Evolutionary conservation across 106 monocot genomes (phyloP).

Genomic region (Dioscorea alata): DNA sequence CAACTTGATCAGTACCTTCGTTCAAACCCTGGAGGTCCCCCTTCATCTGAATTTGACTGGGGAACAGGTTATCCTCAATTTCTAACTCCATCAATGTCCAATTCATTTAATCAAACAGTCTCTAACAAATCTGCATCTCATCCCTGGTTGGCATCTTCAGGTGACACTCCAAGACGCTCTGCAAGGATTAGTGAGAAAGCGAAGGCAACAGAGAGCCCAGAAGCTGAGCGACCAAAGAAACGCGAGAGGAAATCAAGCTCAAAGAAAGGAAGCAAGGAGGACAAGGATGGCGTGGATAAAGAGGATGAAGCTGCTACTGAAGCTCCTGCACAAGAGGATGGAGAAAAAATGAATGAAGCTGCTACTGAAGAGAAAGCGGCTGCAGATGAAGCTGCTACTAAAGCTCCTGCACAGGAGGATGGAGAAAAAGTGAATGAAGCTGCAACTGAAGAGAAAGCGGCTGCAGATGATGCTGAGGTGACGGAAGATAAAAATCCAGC

Average conservation of each 20-base stretch:
- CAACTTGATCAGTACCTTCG: constrained; percentile 54
- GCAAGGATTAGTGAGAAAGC: constrained; percentile 57
- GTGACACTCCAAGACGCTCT: constrained; percentile 71
- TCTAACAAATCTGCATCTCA: neutral
- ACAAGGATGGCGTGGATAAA: constrained; percentile 21
- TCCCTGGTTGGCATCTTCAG: constrained; percentile 16
- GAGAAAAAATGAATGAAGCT: too few relatives aligned
- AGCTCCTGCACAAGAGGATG: neutral
- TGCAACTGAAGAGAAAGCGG: too few relatives aligned
- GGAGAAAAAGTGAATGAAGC: too few relatives aligned
- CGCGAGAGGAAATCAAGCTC: constrained; percentile 33
- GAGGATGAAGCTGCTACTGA: constrained; percentile 6
- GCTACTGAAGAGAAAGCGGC: too few relatives aligned
- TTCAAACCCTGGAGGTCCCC: constrained; percentile 55
- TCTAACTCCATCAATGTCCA: too few relatives aligned
- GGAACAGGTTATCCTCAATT: constrained; percentile 39
- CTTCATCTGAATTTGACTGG: constrained; percentile 76
- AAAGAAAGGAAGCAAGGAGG: constrained; percentile 29
- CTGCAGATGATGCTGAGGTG: too few relatives aligned
- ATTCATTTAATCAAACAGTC: too few relatives aligned
- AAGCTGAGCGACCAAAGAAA: constrained; percentile 51
- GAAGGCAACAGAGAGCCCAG: constrained; percentile 38
- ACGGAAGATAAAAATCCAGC: constrained; percentile 13
- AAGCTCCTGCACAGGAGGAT: too few relatives aligned
- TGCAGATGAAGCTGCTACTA: too few relatives aligned